Evolutionary conservation across 1,284 basidiomycete species (phyloP).

Genomic region (Sparassis latifolia): DNA sequence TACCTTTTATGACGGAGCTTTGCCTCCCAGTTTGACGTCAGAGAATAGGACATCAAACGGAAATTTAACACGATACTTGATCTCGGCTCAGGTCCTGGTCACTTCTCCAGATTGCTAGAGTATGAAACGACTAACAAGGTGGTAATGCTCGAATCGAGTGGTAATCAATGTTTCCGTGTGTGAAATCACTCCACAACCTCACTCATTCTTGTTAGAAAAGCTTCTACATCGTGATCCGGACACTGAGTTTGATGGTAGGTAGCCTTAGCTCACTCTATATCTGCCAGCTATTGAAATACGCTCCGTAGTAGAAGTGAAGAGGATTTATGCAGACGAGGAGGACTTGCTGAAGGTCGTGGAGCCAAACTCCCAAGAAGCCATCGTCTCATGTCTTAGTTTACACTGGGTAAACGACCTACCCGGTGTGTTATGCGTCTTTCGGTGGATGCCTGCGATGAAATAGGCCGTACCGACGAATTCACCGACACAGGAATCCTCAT

Average conservation of each 20-base stretch:
- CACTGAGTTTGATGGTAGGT: slow-evolving; percentile 68
- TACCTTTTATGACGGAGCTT: slow-evolving; percentile 1
- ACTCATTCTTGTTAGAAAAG: slow-evolving; percentile 36
- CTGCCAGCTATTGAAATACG: background rate
- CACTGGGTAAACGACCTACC: slow-evolving; percentile 99
- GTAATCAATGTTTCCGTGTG: slow-evolving; percentile 33
- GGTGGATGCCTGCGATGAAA: too few species aligned
- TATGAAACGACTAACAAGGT: slow-evolving; percentile 65
- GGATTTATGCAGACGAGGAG: slow-evolving; percentile 78
- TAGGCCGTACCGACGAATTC: too few species aligned
- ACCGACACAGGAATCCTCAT: slow-evolving; percentile 65
- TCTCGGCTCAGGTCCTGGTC: slow-evolving; percentile 91
- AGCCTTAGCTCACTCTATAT: slow-evolving; percentile 4
- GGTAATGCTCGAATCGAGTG: slow-evolving; percentile 85
- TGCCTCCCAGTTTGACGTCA: background rate
- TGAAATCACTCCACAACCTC: background rate
- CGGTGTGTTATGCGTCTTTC: slow-evolving; percentile 38
- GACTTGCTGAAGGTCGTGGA: slow-evolving; percentile 56
- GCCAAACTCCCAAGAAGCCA: slow-evolving; percentile 81
- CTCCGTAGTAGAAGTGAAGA: slow-evolving; percentile 60
- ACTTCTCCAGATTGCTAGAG: slow-evolving; percentile 84
- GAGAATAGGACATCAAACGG: slow-evolving; percentile 80
- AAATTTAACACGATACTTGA: slow-evolving; percentile 81
- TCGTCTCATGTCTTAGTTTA: slow-evolving; percentile 86
- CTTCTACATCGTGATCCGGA: slow-evolving; percentile 70